Evolutionary conservation across 352 stramenopile species (phyloP), one percentile per base, ranked within the genome.

Genomic region (Phytophthora idaei): DNA sequence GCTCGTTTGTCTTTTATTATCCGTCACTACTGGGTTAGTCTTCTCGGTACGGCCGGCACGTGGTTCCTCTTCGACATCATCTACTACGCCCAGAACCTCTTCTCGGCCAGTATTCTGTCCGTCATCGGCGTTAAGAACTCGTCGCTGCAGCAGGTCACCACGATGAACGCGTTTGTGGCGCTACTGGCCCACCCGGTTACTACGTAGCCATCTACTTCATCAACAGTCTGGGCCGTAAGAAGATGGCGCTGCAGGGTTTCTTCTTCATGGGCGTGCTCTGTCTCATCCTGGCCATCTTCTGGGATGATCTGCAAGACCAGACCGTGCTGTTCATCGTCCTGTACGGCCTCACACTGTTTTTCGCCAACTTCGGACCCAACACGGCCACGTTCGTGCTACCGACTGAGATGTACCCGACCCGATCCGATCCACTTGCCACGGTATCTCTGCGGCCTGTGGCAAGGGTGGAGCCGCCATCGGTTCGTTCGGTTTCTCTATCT

Each of bases 41-140:
- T 94, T 7, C 49, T 93, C 14, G 86, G 85, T 12, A 89, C 78
- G 48, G 84, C 85, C 3, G 83, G 79, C 47, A 83, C 80, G 41
- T 95, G 87, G 85, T 93, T 95, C 70, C 76, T 94, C 12, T 92
- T 93, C 66, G 85, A 93, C 67, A 86, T 95, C 39, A 75, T 90
- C 9, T 93, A 88, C 59, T 91, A 89, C 64, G 82, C 83, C 12
- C 80, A 90, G 59, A 89, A 87, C 59, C 57, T 93, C 14, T 93
- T 93, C 55, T 89, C 81, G 5, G 81, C 81, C 10, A 85, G 68
- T 41, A 87, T 92, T 41, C 42, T 90, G 28, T 75, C 71, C 5
- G 77, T 89, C 2, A 58, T 92, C 14, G 79, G 81, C 15, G 69
- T 88, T 2, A 21, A 73, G 2, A 64, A 86, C 41, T 41, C 59